Conservation (phyloP, 345 rosid species). For the Bruguiera sexangula region DNA sequence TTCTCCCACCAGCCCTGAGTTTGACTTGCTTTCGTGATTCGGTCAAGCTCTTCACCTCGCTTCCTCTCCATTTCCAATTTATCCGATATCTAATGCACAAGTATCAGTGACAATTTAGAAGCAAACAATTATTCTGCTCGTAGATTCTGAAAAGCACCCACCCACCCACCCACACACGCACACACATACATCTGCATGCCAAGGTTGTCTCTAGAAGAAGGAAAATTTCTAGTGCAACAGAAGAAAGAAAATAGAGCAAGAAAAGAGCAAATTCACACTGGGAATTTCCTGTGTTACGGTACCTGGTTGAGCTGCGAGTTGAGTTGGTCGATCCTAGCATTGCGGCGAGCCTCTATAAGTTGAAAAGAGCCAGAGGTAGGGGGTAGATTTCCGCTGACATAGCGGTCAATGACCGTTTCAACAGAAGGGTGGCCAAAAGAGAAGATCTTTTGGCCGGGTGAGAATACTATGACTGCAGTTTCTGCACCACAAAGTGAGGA, state of each 20-base stretch:
- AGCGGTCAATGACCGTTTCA: constrained; percentile 14
- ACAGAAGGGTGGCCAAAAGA: constrained; percentile 13
- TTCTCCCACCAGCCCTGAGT: constrained; percentile 49
- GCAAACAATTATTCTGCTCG: neutral
- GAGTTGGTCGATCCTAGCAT: constrained; percentile 38
- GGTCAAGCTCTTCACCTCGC: constrained; percentile 34
- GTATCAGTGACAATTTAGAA: neutral
- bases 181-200: too few species aligned
- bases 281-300: neutral
- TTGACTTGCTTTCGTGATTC: constrained; percentile 20
- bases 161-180: too few species aligned
- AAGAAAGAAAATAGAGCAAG: too few species aligned
- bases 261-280: too few species aligned
- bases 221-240: too few species aligned
- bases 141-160: too few species aligned
- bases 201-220: too few species aligned
- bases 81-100: constrained; percentile 8
- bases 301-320: constrained; percentile 31
- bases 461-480: constrained; percentile 16
- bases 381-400: constrained; percentile 17
- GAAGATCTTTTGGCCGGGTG: constrained; percentile 19
- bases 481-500: constrained; percentile 25
- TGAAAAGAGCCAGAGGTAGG: constrained; percentile 19
- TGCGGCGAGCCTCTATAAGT: constrained; percentile 44
- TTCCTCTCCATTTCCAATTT: constrained; percentile 47